These are phyloP conservation scores for Sclerotinia glacialis DNA, from an alignment of 2,329 filamentous ascomycete genomes.

Conservation along the genomic window DNA sequence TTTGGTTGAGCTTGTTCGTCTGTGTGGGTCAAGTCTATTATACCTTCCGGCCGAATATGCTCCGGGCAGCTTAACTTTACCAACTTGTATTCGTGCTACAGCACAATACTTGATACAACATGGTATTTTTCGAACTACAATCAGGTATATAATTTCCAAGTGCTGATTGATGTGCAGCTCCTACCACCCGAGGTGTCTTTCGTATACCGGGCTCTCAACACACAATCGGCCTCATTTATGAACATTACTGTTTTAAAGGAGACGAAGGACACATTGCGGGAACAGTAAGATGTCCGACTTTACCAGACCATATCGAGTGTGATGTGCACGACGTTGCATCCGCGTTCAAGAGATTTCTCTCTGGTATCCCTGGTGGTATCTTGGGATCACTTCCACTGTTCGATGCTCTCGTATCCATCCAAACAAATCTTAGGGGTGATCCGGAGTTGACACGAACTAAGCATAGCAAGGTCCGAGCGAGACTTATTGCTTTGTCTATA, in stretches of 20 bases:
- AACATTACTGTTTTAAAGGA: constrained; percentile 58
- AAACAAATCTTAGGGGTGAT: constrained; percentile 53
- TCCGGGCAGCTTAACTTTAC: constrained; percentile 55
- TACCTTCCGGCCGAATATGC: constrained; percentile 59
- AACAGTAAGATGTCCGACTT: constrained; percentile 57
- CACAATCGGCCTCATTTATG: constrained; percentile 57
- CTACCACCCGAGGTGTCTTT: constrained; percentile 56
- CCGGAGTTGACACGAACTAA: constrained; percentile 53
- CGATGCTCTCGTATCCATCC: constrained; percentile 59
- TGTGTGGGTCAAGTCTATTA: constrained; percentile 61
- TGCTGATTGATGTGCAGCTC: constrained; percentile 34
- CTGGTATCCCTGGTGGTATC: constrained; percentile 62
- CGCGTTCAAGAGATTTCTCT: constrained; percentile 63
- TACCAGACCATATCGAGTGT: constrained; percentile 59
- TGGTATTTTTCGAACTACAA: constrained; percentile 44
- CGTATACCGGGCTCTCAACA: constrained; percentile 57
- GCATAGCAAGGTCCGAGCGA: constrained; percentile 56
- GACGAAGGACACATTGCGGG: constrained; percentile 49
- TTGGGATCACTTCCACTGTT: constrained; percentile 61
- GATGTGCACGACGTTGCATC: constrained; percentile 65
- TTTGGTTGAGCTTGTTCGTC: constrained; percentile 57
- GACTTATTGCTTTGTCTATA: constrained; percentile 64
- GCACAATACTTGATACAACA: constrained; percentile 62
- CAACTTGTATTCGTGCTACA: constrained; percentile 64
- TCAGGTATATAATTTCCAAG: neutral